These are phyloP conservation scores for Penicillium sumatraense DNA, from an alignment of 2,329 filamentous ascomycete genomes.

Conservation along the genomic window DNA sequence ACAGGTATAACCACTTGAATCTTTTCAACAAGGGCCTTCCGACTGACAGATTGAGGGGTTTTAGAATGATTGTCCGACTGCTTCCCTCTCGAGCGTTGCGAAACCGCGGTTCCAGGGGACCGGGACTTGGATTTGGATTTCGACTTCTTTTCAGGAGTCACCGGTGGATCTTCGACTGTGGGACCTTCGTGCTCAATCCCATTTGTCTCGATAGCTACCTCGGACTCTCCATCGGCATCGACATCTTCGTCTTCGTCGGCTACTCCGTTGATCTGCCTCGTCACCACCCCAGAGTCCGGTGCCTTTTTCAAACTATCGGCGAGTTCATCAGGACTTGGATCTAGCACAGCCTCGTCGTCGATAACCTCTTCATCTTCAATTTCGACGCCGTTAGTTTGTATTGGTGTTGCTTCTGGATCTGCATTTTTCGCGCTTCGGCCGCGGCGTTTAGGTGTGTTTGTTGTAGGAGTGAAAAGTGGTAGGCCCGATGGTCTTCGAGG, in stretches of 20 bases:
- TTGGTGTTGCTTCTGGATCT: slow-evolving; percentile 29
- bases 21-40: slow-evolving; percentile 29
- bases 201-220: slow-evolving; percentile 15
- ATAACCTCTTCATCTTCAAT: slow-evolving; percentile 16
- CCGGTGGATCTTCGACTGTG: slow-evolving; percentile 8
- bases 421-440: slow-evolving; percentile 41
- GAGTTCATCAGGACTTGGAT: slow-evolving; percentile 16
- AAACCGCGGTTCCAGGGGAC: slow-evolving; percentile 20
- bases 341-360: slow-evolving; percentile 19
- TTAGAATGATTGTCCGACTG: slow-evolving; percentile 16
- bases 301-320: slow-evolving; percentile 8
- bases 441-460: slow-evolving; percentile 35
- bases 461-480: slow-evolving; percentile 34
- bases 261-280: slow-evolving; percentile 12
- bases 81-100: slow-evolving; percentile 17
- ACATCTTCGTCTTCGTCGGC: background rate
- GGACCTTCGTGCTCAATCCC: slow-evolving; percentile 15
- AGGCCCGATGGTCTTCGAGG: slow-evolving; percentile 39
- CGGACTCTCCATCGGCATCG: slow-evolving; percentile 7
- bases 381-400: slow-evolving; percentile 31
- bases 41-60: slow-evolving; percentile 23
- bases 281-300: slow-evolving; percentile 6
- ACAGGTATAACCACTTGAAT: slow-evolving; percentile 33
- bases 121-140: slow-evolving; percentile 13
- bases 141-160: slow-evolving; percentile 20